Evolutionary conservation across 1,139 yeast genomes (phyloP).

Genomic region (Suhomyces taliae): DNA sequence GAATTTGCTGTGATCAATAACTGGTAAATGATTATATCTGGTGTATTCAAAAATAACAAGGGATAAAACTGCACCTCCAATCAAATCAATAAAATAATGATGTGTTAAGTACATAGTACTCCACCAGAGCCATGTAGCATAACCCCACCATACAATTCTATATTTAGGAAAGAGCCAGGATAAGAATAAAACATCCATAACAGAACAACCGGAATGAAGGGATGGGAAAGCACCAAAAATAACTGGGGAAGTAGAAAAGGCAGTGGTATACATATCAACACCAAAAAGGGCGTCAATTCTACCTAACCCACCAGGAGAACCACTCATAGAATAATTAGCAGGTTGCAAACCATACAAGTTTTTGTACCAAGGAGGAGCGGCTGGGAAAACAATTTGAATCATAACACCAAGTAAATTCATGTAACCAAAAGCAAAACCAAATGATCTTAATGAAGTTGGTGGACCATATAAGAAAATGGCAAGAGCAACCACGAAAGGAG

Average conservation of each 20-base stretch:
- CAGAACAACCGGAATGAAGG: constrained; percentile 89
- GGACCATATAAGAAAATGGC: constrained; percentile 86
- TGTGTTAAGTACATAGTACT: constrained; percentile 95
- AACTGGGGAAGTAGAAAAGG: constrained; percentile 85
- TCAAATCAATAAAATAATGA: constrained; percentile 89
- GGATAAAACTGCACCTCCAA: constrained; percentile 84
- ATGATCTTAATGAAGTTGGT: constrained; percentile 82
- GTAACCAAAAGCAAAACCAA: constrained; percentile 96
- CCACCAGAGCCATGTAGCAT: constrained; percentile 97
- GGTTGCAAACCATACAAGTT: constrained; percentile 81
- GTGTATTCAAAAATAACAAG: constrained; percentile 70
- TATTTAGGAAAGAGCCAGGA: constrained; percentile 76
- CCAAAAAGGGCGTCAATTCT: constrained; percentile 84
- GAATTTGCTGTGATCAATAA: constrained; percentile 57
- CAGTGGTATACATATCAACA: constrained; percentile 80
- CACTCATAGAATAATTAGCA: constrained; percentile 89
- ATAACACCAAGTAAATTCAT: constrained; percentile 86
- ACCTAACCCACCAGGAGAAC: constrained; percentile 95
- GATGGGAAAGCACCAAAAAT: constrained; percentile 99
- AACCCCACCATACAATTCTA: constrained; percentile 63
- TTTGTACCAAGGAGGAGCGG: constrained; percentile 99
- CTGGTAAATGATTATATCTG: constrained; percentile 74
- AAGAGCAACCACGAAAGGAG: constrained; percentile 85
- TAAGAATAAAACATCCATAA: constrained; percentile 87
- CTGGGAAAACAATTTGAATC: constrained; percentile 81